A percentile compares a stretch with the other conserved stretches of the same genome.
phyloP scores from a whole-genome alignment of 169 alveolate species.

The Eimeria tenella region DNA sequence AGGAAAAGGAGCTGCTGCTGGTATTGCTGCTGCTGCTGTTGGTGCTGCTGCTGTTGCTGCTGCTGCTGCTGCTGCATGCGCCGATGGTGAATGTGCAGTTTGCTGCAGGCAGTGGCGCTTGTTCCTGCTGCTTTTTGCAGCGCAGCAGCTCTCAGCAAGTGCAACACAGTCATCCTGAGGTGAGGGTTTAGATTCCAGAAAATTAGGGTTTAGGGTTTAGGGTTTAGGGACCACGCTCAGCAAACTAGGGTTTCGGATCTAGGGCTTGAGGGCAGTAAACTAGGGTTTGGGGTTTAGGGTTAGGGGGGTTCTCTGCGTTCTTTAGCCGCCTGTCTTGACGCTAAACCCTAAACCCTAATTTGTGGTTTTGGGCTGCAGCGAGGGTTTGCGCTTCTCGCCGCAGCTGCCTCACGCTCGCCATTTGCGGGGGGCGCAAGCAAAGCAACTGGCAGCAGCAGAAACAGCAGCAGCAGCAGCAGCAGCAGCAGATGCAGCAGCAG shows the following conservation, averaged over 20 bases:
- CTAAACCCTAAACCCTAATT: not conserved
- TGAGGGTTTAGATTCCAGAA: not conserved
- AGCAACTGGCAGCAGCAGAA: not conserved
- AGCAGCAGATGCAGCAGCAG: too few relatives aligned
- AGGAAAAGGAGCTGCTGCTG: too few relatives aligned
- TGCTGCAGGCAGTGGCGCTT: slow-evolving; percentile 16
- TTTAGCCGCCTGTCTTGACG: too few relatives aligned
- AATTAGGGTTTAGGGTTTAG: not conserved
- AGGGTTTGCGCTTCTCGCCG: slow-evolving; percentile 7
- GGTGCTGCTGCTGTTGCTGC: slow-evolving; percentile 14
- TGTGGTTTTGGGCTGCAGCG: not conserved
- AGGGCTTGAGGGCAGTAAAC: not conserved
- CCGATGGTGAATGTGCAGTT: not conserved
- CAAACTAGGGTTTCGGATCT: too few relatives aligned
- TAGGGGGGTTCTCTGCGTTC: too few relatives aligned
- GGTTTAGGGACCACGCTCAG: not conserved
- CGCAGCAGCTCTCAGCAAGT: not conserved
- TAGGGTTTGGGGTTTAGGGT: too few relatives aligned
- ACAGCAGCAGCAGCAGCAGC: slow-evolving; percentile 25
- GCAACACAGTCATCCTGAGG: not conserved
- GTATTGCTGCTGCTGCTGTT: not conserved
- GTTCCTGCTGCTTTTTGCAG: not conserved
- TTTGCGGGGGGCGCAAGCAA: not conserved
- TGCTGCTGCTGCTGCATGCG: too few relatives aligned
- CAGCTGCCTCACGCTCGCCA: not conserved